Evolutionary conservation across 371 early-diverging fungal genomes (phyloP).

Genomic region (Mucor sp.): DNA sequence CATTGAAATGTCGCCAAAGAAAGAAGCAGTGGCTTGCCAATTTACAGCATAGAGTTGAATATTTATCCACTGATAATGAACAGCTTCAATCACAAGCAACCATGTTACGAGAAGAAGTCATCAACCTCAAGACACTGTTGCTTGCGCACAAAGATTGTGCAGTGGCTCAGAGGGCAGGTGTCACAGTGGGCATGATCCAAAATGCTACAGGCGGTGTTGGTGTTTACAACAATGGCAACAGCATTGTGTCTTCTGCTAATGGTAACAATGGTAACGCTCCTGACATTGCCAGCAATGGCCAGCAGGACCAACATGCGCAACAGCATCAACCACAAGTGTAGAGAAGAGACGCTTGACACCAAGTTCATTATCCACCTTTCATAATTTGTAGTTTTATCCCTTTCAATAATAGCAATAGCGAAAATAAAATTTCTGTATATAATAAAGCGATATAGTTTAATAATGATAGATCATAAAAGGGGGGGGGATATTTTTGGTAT

Average conservation of each 20-base stretch:
- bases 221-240: too few species aligned
- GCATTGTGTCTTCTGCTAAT: too few species aligned
- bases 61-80: slow-evolving; percentile 72
- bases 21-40: slow-evolving; percentile 85
- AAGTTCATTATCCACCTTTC: not conserved
- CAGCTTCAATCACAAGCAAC: slow-evolving; percentile 65
- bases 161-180: slow-evolving; percentile 49
- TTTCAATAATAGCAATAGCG: not conserved
- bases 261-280: not conserved
- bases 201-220: not conserved
- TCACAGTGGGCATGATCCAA: not conserved
- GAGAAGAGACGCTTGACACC: not conserved
- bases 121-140: slow-evolving; percentile 73
- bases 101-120: slow-evolving; percentile 70
- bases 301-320: not conserved
- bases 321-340: not conserved
- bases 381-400: not conserved
- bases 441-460: not conserved
- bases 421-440: not conserved
- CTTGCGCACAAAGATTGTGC: slow-evolving; percentile 79
- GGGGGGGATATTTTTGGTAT: not conserved
- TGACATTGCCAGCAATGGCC: not conserved
- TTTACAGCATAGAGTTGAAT: slow-evolving; percentile 77
- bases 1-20: slow-evolving; percentile 86
- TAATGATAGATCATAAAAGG: not conserved